Conservation (phyloP, 768 basidiomycete species). For the Hygrophoropsis aurantiaca region DNA sequence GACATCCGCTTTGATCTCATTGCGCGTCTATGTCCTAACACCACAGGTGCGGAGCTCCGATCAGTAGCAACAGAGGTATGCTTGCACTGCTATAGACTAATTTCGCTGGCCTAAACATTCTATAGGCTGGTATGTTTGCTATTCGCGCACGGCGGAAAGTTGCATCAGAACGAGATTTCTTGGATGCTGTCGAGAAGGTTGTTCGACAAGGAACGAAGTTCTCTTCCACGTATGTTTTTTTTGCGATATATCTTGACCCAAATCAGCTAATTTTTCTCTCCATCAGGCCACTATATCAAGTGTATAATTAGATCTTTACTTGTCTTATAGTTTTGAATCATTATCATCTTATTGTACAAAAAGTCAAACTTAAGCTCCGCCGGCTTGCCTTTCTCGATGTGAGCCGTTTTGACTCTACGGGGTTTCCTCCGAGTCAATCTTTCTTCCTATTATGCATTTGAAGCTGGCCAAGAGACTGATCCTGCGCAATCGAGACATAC, state of each 20-base stretch:
- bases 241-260: neutral
- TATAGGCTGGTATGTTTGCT: slow-evolving; percentile 99
- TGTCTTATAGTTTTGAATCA: neutral
- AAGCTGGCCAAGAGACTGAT: too few relatives aligned
- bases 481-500: too few relatives aligned
- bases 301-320: slow-evolving; percentile 71
- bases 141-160: slow-evolving; percentile 96
- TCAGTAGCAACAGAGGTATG: slow-evolving; percentile 93
- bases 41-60: slow-evolving; percentile 96
- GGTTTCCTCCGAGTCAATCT: too few relatives aligned
- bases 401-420: too few relatives aligned
- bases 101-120: neutral
- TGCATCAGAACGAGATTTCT: slow-evolving; percentile 94
- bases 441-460: too few relatives aligned
- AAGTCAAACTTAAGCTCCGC: too few relatives aligned
- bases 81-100: slow-evolving; percentile 12
- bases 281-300: slow-evolving; percentile 81
- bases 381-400: too few relatives aligned
- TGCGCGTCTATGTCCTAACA: slow-evolving; percentile 94
- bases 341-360: too few relatives aligned
- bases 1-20: slow-evolving; percentile 98
- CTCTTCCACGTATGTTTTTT: slow-evolving; percentile 80
- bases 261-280: slow-evolving; percentile 1
- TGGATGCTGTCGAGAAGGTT: slow-evolving; percentile 98
- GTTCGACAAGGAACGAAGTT: slow-evolving; percentile 98